These are phyloP conservation scores for Biscutella laevigata DNA, from an alignment of 441 rosid genomes.

Conservation along the genomic window DNA sequence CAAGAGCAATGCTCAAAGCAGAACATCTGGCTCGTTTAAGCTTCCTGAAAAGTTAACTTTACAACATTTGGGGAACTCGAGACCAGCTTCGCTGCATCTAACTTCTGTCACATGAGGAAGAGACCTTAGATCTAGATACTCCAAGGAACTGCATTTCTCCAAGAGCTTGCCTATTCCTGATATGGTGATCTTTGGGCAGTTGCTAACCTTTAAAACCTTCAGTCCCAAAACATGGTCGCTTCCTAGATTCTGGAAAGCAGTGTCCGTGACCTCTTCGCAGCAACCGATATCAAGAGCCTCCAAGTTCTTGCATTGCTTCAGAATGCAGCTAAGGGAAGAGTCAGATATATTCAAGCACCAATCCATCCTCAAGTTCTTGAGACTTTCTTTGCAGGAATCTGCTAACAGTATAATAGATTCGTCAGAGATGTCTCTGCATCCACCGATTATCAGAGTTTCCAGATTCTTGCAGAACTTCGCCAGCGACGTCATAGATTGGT, in stretches of 20 bases:
- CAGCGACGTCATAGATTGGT: slow-evolving; percentile 50
- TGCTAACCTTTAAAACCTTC: slow-evolving; percentile 67
- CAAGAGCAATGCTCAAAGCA: slow-evolving; percentile 26
- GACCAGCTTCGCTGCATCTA: slow-evolving; percentile 67
- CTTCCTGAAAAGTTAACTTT: slow-evolving; percentile 71
- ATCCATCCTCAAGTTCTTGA: slow-evolving; percentile 81
- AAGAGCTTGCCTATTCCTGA: slow-evolving; percentile 57
- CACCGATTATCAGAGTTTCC: slow-evolving; percentile 75
- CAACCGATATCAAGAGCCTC: slow-evolving; percentile 88
- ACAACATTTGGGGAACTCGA: slow-evolving; percentile 60
- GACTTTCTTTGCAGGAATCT: slow-evolving; percentile 48
- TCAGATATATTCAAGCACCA: slow-evolving; percentile 82
- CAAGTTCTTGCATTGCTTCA: slow-evolving; percentile 54
- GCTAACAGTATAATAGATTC: slow-evolving; percentile 54
- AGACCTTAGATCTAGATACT: slow-evolving; percentile 81
- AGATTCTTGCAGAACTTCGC: slow-evolving; percentile 59
- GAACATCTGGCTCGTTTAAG: slow-evolving; percentile 59
- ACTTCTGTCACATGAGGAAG: slow-evolving; percentile 67
- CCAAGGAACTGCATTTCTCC: slow-evolving; percentile 51
- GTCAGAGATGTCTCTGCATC: slow-evolving; percentile 64
- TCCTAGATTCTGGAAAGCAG: slow-evolving; percentile 44
- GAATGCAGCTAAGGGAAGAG: slow-evolving; percentile 50
- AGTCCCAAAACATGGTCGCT: slow-evolving; percentile 33
- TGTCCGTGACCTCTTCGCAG: slow-evolving; percentile 78
- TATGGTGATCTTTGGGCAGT: slow-evolving; percentile 64